phyloP scores from a whole-genome alignment of 768 basidiomycete genomes.

The Termitomyces sp. region DNA sequence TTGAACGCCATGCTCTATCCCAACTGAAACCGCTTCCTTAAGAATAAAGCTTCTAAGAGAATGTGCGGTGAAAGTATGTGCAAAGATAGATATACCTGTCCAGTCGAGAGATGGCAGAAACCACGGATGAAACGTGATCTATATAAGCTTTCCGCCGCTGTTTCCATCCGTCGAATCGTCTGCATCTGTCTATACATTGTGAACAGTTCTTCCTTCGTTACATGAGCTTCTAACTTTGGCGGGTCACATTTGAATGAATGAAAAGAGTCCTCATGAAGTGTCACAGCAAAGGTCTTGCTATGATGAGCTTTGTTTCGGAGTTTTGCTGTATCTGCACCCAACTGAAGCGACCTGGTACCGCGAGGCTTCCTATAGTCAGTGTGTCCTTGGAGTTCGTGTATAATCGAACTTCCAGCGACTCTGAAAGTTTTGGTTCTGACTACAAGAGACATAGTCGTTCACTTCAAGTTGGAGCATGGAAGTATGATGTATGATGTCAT shows the following conservation, averaged over 20 bases:
- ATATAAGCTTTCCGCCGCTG: conserved; percentile 94
- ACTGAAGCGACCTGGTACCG: conserved; percentile 58
- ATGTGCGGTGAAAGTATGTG: not conserved
- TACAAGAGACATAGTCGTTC: not conserved
- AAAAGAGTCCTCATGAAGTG: conserved; percentile 88
- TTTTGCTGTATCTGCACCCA: conserved; percentile 71
- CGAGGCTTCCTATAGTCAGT: conserved; percentile 16
- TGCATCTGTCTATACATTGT: conserved; percentile 91
- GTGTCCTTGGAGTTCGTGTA: too few relatives aligned
- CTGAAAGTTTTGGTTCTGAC: not conserved
- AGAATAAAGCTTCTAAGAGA: conserved; percentile 17
- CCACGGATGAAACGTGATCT: conserved; percentile 96
- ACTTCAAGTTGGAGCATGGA: too few relatives aligned
- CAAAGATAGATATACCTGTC: conserved; percentile 78
- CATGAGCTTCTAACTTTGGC: conserved; percentile 74
- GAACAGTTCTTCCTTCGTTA: conserved; percentile 71
- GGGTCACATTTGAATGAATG: conserved; percentile 69
- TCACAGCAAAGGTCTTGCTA: conserved; percentile 70
- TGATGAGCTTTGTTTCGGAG: conserved; percentile 38
- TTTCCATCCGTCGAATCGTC: conserved; percentile 92
- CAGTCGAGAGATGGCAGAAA: conserved; percentile 93
- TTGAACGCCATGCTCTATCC: conserved; percentile 55
- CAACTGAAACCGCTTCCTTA: conserved; percentile 78
- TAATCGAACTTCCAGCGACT: not conserved
- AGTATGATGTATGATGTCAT: not conserved